Percentiles rank a stretch among this genome's conserved stretches.
Conservation (phyloP, 2,329 filamentous ascomycete genomes). For the Penicillium sp. region DNA sequence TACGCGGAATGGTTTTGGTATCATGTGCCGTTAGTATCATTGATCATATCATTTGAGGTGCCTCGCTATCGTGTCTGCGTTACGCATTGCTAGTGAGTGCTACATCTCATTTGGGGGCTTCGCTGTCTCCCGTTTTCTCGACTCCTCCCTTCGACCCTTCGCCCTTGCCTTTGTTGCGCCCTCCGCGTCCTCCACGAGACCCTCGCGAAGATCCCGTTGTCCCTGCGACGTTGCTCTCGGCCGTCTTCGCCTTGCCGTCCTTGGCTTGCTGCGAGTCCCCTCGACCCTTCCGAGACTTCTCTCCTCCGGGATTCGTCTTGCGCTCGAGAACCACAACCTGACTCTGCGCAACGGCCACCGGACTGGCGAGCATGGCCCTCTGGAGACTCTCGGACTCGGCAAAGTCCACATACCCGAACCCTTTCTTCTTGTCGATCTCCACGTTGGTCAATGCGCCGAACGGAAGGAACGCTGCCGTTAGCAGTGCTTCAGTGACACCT, state of each 20-base stretch:
- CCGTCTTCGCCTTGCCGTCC: neutral
- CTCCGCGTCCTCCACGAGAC: constrained; percentile 23
- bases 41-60: neutral
- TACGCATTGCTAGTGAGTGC: neutral
- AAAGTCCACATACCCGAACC: constrained; percentile 92
- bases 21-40: neutral
- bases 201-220: constrained; percentile 18
- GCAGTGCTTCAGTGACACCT: constrained; percentile 78
- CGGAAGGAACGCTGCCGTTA: constrained; percentile 69
- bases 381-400: constrained; percentile 67
- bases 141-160: constrained; percentile 14
- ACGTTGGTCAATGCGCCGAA: constrained; percentile 77
- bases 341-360: constrained; percentile 77
- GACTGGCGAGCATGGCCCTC: constrained; percentile 78
- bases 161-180: constrained; percentile 18
- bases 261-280: constrained; percentile 23
- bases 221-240: constrained; percentile 1
- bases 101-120: constrained; percentile 2
- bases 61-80: neutral
- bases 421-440: constrained; percentile 92
- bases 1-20: too few relatives aligned
- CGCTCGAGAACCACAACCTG: constrained; percentile 80
- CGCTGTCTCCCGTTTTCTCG: neutral
- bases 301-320: constrained; percentile 34
- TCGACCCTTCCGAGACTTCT: constrained; percentile 34